Evolutionary conservation across 2,329 filamentous ascomycete species (phyloP), one percentile per base, ranked within the genome.

Genomic region (Colletotrichum sp.): DNA sequence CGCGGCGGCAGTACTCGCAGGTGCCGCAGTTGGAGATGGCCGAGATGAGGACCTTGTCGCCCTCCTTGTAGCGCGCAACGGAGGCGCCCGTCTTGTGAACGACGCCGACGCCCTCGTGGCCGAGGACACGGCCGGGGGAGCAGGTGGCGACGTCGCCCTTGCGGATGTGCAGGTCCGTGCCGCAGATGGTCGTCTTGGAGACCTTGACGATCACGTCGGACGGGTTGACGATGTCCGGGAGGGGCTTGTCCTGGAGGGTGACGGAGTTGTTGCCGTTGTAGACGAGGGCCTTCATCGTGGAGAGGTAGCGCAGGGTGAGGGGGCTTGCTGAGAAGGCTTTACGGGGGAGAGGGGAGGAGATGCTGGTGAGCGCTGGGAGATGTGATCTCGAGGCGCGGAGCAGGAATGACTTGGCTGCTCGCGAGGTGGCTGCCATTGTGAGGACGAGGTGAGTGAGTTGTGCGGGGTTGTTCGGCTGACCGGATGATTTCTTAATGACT

Each of bases 1-100:
- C 87, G 63, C 82, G 82, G 8, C 86, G 86, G 78, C 90, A 92
- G 80, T 87, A 89, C 24, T 83, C 82, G 80, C 90, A 92, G 2
- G 83, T 85, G 0, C 86, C 87, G 79, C 90, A 92, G 69, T 86
- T 16, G 79, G 79, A 34, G 82, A 69, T 65, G 80, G 86, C 81
- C 67, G 36, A 78, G 75, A 86, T 84, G 30, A 86, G 83, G 34
- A 86, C 86, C 32, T 83, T 79, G 65, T 89, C 85, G 8, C 86
- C 86, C 8, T 79, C 59, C 60, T 82, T 81, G 70, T 87, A 79
- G 18, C 79, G 79, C 7, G 78, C 79, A 6, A 87, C 84, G 18
- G 79, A 81, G 9, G 79, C 65, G 7, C 87, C 87, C 34, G 86
- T 76, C 21, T 80, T 77, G 44, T 81, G 78, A 4, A 88, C 79